Base-by-base conservation (phyloP, 176 grass and related monocot genomes). In the maize (Zea mays) region DNA sequence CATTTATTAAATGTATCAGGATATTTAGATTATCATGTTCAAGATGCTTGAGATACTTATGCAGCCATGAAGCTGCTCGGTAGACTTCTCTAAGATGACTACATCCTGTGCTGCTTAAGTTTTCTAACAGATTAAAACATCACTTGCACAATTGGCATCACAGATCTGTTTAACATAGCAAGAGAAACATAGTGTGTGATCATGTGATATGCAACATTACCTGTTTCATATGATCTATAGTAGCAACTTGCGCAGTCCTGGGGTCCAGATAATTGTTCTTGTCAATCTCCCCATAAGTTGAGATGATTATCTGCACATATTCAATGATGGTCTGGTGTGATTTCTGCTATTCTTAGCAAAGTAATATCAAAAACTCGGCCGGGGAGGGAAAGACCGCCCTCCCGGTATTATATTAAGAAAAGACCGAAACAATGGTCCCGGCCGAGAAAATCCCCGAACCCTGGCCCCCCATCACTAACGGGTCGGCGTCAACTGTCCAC, bases 181-280 rank as follows among this genome's bases (percentile, higher is more conserved):
- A 6, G 62, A 58, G 40, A 2, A 64, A 73, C 19, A 52, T 27
- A 42, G 36, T 14, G 13, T 8, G n/a, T 42, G 49, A 10, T 34
- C 27, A 13, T 72, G 52, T 14, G 71, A 27, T 27, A 27, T 27
- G 27, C 27, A 27, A 54, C 35, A 19, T 79, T 88, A 95, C 96
- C 86, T 95, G 96, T 80, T 98, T 90, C 37, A 92, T 81, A 90
- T 98, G 96, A 76, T 98, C 92, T 54, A 99, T 81, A 16, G 96
- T 99, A 81, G 90, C 96, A 81, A 99, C 88, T 83, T 99, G 96
- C 19, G 90, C 92, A 65, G 89, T 99, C 79, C 91, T 90, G 45
- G 96, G 96, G 75, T 95, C 92, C 70, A 99, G 74, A 76, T 95
- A 99, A 48, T 79, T 79, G 55, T 76, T 89, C 79, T 82, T 89